Base-by-base conservation (phyloP, 306 rosid species). In the Prosopis cineraria region DNA sequence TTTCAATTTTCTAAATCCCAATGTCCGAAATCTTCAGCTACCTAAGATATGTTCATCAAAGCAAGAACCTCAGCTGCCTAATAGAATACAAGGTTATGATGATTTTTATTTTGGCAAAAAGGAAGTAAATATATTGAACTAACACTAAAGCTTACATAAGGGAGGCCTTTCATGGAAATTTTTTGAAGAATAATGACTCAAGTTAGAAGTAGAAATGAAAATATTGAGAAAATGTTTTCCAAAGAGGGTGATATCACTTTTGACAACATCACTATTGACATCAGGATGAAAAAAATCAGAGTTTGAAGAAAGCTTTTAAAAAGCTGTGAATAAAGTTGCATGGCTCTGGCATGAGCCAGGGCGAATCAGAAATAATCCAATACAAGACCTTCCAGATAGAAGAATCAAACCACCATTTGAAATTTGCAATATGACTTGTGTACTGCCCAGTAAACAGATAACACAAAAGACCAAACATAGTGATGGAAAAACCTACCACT, bases 401-500 rank as follows among this genome's bases (percentile, higher is more conserved):
- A 20, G 59, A 52, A 52, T 52, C 29, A 52, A 52, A 29, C 59
- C 29, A 52, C 59, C 29, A 52, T 20, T 52, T 52, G 59, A 52
- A 52, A n/a, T 5, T n/a, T 52, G 59, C 59, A 52, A 20, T n/a
- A 16, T 43, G 25, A 72, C 70, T 68, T 16, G 22, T 3, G 16
- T 13, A 48, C 29, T 65, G 44, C 43, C 71, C 72, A 27, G 17
- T 65, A 78, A 53, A 59, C 2, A n/a, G n/a, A 6, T 27, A 44
- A 56, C 10, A 66, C 59, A 71, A 45, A 71, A 47, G 37, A 59
- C 64, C 70, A 19, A 43, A 43, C 68, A 52, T 60, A 33, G 44
- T 62, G 84, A 52, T 69, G n/a, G n/a, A n/a, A 64, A 79, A 66
- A 70, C 72, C 80, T 83, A 87, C 90, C 96, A 30, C 71, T 73